Evolutionary conservation across 2,329 filamentous ascomycete genomes (phyloP).

Genomic region (Neonectria magnoliae): DNA sequence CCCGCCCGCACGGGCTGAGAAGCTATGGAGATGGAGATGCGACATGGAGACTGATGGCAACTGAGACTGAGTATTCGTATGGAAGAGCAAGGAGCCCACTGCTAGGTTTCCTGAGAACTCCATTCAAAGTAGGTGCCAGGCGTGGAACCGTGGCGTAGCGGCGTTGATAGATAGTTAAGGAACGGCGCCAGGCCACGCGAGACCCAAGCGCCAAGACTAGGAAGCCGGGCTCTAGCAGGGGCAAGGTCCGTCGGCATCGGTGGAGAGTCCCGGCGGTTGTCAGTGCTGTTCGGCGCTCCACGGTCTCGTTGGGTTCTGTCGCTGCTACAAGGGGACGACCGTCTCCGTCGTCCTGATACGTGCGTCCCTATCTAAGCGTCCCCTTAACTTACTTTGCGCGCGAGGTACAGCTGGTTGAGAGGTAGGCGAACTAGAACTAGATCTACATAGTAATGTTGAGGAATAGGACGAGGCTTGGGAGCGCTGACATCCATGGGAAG

Average conservation of each 20-base stretch:
- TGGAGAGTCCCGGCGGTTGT: constrained; percentile 26
- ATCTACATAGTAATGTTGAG: not conserved
- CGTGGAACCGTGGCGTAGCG: not conserved
- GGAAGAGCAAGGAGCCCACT: no score
- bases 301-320: constrained; percentile 18
- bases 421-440: constrained; percentile 10
- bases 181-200: constrained; percentile 34
- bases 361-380: constrained; percentile 5
- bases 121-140: not conserved
- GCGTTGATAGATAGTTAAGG: constrained; percentile 19
- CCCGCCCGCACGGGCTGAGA: constrained; percentile 1
- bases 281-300: constrained; percentile 14
- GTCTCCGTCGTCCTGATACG: constrained; percentile 26
- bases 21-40: constrained; percentile 1
- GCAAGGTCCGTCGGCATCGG: constrained; percentile 27
- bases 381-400: constrained; percentile 20
- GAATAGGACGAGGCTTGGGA: constrained; percentile 7
- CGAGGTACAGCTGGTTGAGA: constrained; percentile 10
- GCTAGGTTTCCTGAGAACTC: constrained; percentile 4
- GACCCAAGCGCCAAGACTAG: constrained; percentile 39
- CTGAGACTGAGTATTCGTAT: not conserved
- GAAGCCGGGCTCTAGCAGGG: constrained; percentile 42
- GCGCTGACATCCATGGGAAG: not conserved
- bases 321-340: constrained; percentile 16
- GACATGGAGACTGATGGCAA: not conserved